A percentile compares a stretch with the other conserved stretches of the same genome.
Evolutionary conservation across 257 asterid species (phyloP).

Genomic region (Perilla frutescens): DNA sequence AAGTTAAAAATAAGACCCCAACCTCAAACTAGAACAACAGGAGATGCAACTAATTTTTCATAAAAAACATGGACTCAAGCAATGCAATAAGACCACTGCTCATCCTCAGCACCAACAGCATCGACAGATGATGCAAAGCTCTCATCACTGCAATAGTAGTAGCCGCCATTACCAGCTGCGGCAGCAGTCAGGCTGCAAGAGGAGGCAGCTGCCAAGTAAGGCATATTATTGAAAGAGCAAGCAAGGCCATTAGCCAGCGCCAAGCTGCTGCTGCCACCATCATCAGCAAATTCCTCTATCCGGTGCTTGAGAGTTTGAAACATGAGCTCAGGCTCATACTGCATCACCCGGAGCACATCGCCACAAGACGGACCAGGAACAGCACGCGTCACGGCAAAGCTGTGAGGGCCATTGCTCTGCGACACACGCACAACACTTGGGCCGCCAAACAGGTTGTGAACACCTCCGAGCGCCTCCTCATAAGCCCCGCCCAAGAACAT

Average conservation of each 20-base stretch:
- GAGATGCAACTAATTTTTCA: slow-evolving; percentile 30
- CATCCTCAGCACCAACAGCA: slow-evolving; percentile 72
- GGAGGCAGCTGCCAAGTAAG: slow-evolving; percentile 62
- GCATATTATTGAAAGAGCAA: slow-evolving; percentile 80
- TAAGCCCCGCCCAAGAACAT: slow-evolving; percentile 98
- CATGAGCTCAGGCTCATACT: slow-evolving; percentile 94
- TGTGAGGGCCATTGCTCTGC: slow-evolving; percentile 85
- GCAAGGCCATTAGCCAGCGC: slow-evolving; percentile 57
- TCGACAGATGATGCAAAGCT: slow-evolving; percentile 48
- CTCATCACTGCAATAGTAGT: slow-evolving; percentile 62
- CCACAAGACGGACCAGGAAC: slow-evolving; percentile 77
- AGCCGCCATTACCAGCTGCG: slow-evolving; percentile 45
- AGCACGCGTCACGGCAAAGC: slow-evolving; percentile 80
- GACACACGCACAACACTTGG: slow-evolving; percentile 86
- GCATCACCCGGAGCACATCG: slow-evolving; percentile 91
- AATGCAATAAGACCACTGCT: slow-evolving; percentile 79
- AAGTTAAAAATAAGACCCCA: slow-evolving; percentile 24
- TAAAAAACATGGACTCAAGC: slow-evolving; percentile 52
- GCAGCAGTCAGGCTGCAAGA: slow-evolving; percentile 64
- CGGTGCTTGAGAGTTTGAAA: slow-evolving; percentile 87
- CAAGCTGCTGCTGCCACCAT: slow-evolving; percentile 28
- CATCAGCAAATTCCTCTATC: slow-evolving; percentile 58
- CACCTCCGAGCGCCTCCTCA: slow-evolving; percentile 90
- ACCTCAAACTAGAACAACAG: slow-evolving; percentile 31
- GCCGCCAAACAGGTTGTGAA: slow-evolving; percentile 89